Conservation (phyloP, 192 early-diverging fungal genomes). For the Diversispora epigaea region DNA sequence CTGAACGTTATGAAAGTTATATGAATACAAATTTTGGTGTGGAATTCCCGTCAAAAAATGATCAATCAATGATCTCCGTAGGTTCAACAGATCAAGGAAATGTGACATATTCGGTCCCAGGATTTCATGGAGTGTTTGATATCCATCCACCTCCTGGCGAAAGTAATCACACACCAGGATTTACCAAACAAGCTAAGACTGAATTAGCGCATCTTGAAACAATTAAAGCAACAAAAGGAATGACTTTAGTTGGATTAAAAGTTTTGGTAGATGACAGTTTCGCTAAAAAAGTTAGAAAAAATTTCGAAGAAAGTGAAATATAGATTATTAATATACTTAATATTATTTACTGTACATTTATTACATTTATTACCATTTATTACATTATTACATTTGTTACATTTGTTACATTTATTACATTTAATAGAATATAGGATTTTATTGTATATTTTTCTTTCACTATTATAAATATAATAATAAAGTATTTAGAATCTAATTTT, state of each 20-base stretch:
- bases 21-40: constrained; percentile 41
- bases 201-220: constrained; percentile 57
- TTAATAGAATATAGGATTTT: no score
- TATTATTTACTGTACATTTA: no score
- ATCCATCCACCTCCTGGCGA: constrained; percentile 24
- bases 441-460: no score
- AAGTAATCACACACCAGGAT: constrained; percentile 64
- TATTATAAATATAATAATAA: no score
- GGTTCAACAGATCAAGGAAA: constrained; percentile 76
- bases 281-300: constrained; percentile 42
- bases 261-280: constrained; percentile 50
- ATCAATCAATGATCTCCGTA: constrained; percentile 32
- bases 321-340: background rate
- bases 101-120: constrained; percentile 61
- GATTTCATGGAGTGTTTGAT: constrained; percentile 41
- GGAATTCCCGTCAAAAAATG: constrained; percentile 27
- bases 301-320: constrained; percentile 36
- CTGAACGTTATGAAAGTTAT: constrained; percentile 39
- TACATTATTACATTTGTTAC: no score
- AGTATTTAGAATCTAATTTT: no score
- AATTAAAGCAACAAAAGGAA: constrained; percentile 51
- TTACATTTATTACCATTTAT: no score
- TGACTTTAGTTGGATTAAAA: constrained; percentile 53
- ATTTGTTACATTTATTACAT: no score
- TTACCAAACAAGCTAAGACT: constrained; percentile 58